Conservation (phyloP, 179 eudicot species). For the Amaranthus tricolor region DNA sequence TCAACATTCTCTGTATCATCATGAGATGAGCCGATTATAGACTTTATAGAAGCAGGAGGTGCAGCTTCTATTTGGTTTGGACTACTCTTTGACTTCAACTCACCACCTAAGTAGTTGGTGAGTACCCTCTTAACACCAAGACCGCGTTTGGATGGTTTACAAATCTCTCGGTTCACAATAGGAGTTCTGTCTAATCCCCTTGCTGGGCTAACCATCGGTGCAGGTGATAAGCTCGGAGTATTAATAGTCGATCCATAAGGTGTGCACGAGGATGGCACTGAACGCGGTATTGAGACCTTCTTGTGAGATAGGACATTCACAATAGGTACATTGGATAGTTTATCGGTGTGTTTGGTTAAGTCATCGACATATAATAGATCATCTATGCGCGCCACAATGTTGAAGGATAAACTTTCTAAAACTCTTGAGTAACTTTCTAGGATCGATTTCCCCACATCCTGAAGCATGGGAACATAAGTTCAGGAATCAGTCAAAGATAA, state of each 20-base stretch:
- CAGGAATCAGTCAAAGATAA: neutral
- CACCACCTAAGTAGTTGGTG: constrained; percentile 72
- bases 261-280: constrained; percentile 52
- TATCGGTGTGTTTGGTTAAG: constrained; percentile 56
- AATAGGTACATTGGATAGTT: constrained; percentile 40
- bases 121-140: constrained; percentile 74
- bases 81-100: constrained; percentile 41
- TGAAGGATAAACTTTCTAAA: constrained; percentile 72
- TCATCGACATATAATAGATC: constrained; percentile 80
- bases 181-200: constrained; percentile 62
- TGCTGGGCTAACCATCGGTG: constrained; percentile 44
- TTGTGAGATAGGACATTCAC: constrained; percentile 54
- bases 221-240: constrained; percentile 55
- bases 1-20: constrained; percentile 40
- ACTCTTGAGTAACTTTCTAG: constrained; percentile 88
- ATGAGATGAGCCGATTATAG: constrained; percentile 28
- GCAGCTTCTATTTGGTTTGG: constrained; percentile 34
- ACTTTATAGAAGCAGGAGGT: constrained; percentile 28
- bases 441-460: constrained; percentile 78
- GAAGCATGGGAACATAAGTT: constrained; percentile 8
- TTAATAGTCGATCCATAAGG: no score
- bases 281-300: constrained; percentile 40
- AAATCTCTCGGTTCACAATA: constrained; percentile 33
- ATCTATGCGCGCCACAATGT: constrained; percentile 73
- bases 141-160: constrained; percentile 61